These are phyloP conservation scores for Lactifluus pinguis DNA, from an alignment of 768 basidiomycete species.

Conservation along the genomic window DNA sequence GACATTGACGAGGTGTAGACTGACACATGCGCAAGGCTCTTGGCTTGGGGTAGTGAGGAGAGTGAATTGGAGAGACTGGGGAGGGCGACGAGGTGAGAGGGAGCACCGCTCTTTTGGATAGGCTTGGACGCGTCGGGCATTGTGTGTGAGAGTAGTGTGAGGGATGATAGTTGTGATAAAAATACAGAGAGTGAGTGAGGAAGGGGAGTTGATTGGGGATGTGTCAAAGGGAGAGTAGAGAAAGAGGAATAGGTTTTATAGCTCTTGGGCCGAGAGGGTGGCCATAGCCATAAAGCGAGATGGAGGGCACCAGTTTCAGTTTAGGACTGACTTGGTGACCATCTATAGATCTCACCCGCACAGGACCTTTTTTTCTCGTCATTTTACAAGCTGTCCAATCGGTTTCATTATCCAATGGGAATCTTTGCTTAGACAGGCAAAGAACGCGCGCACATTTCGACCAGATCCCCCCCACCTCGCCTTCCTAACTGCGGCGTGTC, in stretches of 20 bases:
- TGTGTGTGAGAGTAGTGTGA: constrained; percentile 22
- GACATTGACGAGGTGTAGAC: constrained; percentile 60
- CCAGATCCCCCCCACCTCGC: neutral
- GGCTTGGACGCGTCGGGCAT: constrained; percentile 33
- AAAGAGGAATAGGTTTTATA: constrained; percentile 26
- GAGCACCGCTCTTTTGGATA: constrained; percentile 23
- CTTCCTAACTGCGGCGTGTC: constrained; percentile 7
- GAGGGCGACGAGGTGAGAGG: constrained; percentile 55
- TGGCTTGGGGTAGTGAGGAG: constrained; percentile 61
- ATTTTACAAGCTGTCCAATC: constrained; percentile 13
- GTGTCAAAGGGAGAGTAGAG: constrained; percentile 18
- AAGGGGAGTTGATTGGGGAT: constrained; percentile 12
- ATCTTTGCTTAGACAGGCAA: neutral
- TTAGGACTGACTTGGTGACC: constrained; percentile 12
- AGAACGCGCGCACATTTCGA: neutral
- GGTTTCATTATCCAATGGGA: constrained; percentile 15
- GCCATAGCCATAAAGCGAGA: constrained; percentile 1
- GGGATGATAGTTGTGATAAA: neutral
- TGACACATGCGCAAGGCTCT: constrained; percentile 53
- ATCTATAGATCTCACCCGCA: constrained; percentile 8
- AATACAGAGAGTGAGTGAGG: constrained; percentile 2
- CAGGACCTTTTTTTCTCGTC: constrained; percentile 10
- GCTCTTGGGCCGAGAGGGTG: constrained; percentile 2
- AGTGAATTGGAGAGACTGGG: constrained; percentile 66
- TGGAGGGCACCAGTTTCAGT: neutral